phyloP scores from a whole-genome alignment of 306 rosid species.

The Canavalia ensiformis region DNA sequence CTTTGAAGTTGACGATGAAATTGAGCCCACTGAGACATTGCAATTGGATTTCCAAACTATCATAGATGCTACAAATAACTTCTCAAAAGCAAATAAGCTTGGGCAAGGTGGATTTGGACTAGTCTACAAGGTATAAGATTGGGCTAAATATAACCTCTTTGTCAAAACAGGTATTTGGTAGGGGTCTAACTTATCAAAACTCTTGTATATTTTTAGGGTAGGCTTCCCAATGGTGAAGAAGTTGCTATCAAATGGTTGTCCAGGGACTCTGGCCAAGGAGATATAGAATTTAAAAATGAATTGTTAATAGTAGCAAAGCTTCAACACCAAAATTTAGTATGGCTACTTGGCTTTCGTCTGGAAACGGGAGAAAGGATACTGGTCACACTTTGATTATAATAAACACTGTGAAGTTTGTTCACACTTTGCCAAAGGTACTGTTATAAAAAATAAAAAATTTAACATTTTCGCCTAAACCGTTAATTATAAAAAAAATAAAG shows the following conservation, averaged over 20 bases:
- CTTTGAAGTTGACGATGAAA: slow-evolving; percentile 25
- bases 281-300: slow-evolving; percentile 51
- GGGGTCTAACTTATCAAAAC: neutral
- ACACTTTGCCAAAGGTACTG: no score
- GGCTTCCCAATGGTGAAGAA: neutral
- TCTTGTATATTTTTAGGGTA: slow-evolving; percentile 7
- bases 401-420: no score
- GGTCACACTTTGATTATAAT: neutral
- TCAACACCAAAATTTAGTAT: slow-evolving; percentile 45
- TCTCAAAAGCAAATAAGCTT: slow-evolving; percentile 56
- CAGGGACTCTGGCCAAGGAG: slow-evolving; percentile 51
- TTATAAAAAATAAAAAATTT: no score
- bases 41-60: slow-evolving; percentile 51
- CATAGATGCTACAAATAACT: slow-evolving; percentile 51
- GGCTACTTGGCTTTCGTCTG: slow-evolving; percentile 1
- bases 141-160: neutral
- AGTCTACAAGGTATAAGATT: slow-evolving; percentile 42
- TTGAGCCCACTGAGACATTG: slow-evolving; percentile 33
- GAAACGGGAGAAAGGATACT: slow-evolving; percentile 2
- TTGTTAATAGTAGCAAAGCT: slow-evolving; percentile 50
- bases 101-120: slow-evolving; percentile 69
- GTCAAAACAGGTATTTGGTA: neutral
- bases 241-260: slow-evolving; percentile 63
- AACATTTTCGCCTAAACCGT: no score
- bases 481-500: no score